Base-by-base conservation (phyloP, 2,329 filamentous ascomycete genomes). In the Aspergillus bombycis region DNA sequence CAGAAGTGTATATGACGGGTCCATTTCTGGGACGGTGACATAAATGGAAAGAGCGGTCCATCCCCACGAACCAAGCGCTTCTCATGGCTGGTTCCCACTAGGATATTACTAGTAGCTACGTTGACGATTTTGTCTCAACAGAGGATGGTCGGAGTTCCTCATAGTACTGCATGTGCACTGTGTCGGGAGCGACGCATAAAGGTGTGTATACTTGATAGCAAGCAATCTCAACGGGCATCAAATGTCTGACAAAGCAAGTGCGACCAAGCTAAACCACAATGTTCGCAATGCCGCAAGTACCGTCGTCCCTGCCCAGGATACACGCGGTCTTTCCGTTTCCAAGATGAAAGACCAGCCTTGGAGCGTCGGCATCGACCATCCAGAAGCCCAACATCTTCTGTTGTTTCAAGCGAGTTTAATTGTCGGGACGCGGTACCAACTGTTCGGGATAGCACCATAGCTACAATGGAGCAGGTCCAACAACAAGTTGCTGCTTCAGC, bases 221-320 rank as follows among this genome's bases (percentile, higher is more conserved):
- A 41, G 16, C 16, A 41, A 10, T 19, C 19, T n/a, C 16, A n/a
- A 10, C 1, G 19, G 38, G 8, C 38, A 41, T n/a, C 7, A 10
- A 8, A 41, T n/a, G 6, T 19, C 36, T 54, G 12, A 48, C 58
- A 46, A 53, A 62, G 11, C 43, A 62, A 82, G 74, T 84, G 83
- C 65, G 82, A 85, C 68, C 77, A 83, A 69, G 72, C 66, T 26
- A 77, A 75, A 12, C 82, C 82, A 12, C 72, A 70, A 59, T 78
- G 75, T 64, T 71, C 72, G 8, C 77, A 78, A 66, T 79, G 77
- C 54, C 70, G 68, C 53, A 74, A 73, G 66, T 77, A 78, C 60
- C 76, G 77, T 59, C 72, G 72, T 16, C 67, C 72, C 28, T 79
- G 77, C 65, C 77, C 77, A 5, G 77, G 77, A 36, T 78, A 78